Percentiles rank a stretch among this genome's conserved stretches.
Evolutionary conservation across 257 asterid genomes (phyloP).

Genomic region (Oldenlandia corymbosa): DNA sequence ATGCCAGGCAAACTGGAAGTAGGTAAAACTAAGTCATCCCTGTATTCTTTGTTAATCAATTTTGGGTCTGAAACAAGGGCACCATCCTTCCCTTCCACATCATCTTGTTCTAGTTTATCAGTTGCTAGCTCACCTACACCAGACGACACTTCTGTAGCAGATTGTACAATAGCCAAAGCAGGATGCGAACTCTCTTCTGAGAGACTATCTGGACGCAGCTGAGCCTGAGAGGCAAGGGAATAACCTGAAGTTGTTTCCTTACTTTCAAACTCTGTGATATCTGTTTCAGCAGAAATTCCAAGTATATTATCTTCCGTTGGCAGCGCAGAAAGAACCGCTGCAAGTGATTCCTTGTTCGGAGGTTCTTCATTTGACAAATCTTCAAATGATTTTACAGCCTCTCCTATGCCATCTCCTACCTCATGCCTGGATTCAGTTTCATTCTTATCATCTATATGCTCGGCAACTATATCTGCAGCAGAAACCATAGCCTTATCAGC

Average conservation of each 20-base stretch:
- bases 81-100: slow-evolving; percentile 18
- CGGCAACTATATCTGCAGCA: neutral
- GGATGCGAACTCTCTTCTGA: slow-evolving; percentile 6
- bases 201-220: neutral
- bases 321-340: neutral
- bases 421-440: neutral
- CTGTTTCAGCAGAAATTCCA: slow-evolving; percentile 12
- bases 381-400: too few species aligned
- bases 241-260: slow-evolving; percentile 2
- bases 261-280: neutral
- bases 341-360: too few species aligned
- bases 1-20: neutral
- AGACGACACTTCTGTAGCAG: slow-evolving; percentile 15
- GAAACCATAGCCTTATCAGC: slow-evolving; percentile 6
- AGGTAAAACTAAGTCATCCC: slow-evolving; percentile 15
- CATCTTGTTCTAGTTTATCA: slow-evolving; percentile 22
- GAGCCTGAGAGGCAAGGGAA: slow-evolving; percentile 18
- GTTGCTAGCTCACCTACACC: slow-evolving; percentile 15
- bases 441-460: slow-evolving; percentile 7
- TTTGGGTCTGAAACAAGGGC: slow-evolving; percentile 28
- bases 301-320: neutral
- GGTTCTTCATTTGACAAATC: neutral
- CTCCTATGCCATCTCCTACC: too few species aligned
- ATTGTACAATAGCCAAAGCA: neutral
- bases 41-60: slow-evolving; percentile 20